A percentile compares a stretch with the other conserved stretches of the same genome.
These are phyloP conservation scores for Blastobotrys aristatus DNA, from an alignment of 1,139 yeast species.

Conservation along the genomic window DNA sequence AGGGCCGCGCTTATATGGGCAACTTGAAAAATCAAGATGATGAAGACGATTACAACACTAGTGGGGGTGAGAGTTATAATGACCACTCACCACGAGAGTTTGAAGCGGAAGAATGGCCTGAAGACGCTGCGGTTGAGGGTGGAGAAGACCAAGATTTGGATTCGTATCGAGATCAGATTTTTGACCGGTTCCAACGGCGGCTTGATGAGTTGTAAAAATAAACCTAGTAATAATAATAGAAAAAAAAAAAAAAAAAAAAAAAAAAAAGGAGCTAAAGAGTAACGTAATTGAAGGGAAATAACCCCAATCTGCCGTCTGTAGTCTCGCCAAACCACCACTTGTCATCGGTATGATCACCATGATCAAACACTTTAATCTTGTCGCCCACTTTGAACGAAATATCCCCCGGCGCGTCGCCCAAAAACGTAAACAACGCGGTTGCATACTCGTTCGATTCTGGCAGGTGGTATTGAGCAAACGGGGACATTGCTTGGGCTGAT, in stretches of 20 bases:
- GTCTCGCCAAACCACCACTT: slow-evolving; percentile 62
- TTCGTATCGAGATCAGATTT: slow-evolving; percentile 28
- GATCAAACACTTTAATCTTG: slow-evolving; percentile 41
- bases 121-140: slow-evolving; percentile 8
- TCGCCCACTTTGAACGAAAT: slow-evolving; percentile 49
- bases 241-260: slow-evolving; percentile 1
- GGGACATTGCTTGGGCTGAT: slow-evolving; percentile 25
- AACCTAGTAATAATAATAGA: slow-evolving; percentile 9
- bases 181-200: slow-evolving; percentile 22
- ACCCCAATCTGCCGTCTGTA: slow-evolving; percentile 42
- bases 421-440: slow-evolving; percentile 35
- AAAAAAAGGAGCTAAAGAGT: slow-evolving; percentile 10
- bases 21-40: slow-evolving; percentile 16
- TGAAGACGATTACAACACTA: slow-evolving; percentile 19
- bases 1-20: slow-evolving; percentile 14
- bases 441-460: slow-evolving; percentile 25
- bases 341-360: slow-evolving; percentile 37
- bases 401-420: slow-evolving; percentile 44
- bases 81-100: slow-evolving; percentile 3
- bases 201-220: neutral
- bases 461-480: slow-evolving; percentile 3
- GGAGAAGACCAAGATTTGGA: slow-evolving; percentile 27
- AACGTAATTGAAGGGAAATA: slow-evolving; percentile 55
- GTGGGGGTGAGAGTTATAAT: slow-evolving; percentile 5
- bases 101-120: slow-evolving; percentile 8